phyloP scores from a whole-genome alignment of 805 yeast genomes.

The Nakazawaea wickerhamii region DNA sequence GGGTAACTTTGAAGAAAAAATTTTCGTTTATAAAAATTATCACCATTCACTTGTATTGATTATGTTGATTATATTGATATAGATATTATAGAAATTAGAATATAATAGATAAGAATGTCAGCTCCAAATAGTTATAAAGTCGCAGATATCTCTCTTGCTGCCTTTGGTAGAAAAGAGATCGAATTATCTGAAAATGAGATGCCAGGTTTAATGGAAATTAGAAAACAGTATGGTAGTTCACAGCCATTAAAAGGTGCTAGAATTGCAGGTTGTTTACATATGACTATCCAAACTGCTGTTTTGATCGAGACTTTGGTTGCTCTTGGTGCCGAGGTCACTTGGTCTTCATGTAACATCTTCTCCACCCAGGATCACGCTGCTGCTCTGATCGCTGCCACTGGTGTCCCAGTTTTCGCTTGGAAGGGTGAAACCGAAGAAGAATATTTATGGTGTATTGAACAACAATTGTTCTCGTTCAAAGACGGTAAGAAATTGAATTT shows the following conservation, averaged over 20 bases:
- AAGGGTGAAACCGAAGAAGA: constrained; percentile 99
- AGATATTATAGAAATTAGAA: neutral
- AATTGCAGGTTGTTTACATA: constrained; percentile 98
- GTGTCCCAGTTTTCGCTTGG: constrained; percentile 99
- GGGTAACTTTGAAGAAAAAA: constrained; percentile 5
- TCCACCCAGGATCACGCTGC: constrained; percentile 99
- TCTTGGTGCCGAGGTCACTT: constrained; percentile 98
- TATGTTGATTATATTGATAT: neutral
- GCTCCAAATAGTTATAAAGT: constrained; percentile 82
- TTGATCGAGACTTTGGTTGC: constrained; percentile 95
- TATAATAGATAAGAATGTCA: constrained; percentile 37
- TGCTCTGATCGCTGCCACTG: constrained; percentile 98
- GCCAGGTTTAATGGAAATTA: constrained; percentile 99
- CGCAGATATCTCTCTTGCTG: constrained; percentile 97
- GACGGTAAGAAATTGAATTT: constrained; percentile 92
- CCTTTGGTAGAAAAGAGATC: constrained; percentile 99
- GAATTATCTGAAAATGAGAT: constrained; percentile 98
- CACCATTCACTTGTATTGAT: neutral
- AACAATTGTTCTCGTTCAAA: constrained; percentile 97
- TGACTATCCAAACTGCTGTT: constrained; percentile 99
- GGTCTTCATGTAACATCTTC: constrained; percentile 99
- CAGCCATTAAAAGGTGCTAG: constrained; percentile 98
- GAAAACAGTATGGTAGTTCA: constrained; percentile 82
- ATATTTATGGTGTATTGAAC: constrained; percentile 98
- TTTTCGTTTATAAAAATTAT: constrained; percentile 5